These are phyloP conservation scores for Mariannaea sp. DNA, from an alignment of 2,329 filamentous ascomycete species.

Conservation along the genomic window DNA sequence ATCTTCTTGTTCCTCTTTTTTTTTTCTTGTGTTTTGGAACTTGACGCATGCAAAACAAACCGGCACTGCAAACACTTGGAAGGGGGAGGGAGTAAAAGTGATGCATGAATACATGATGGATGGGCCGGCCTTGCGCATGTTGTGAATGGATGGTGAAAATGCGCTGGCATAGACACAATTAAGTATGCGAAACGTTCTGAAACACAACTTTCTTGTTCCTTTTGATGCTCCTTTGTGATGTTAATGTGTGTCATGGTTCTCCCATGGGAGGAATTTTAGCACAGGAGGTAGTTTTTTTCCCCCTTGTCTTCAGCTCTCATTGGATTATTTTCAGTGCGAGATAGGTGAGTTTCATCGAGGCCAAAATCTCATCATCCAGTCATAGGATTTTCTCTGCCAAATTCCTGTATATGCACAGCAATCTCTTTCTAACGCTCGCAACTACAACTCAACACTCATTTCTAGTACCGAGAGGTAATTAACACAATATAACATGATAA, in stretches of 20 bases:
- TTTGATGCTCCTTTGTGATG: neutral
- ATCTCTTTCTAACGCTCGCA: too few species aligned
- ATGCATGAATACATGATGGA: conserved; percentile 5
- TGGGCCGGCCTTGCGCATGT: conserved; percentile 8
- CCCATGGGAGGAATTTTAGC: too few species aligned
- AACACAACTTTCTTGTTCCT: neutral
- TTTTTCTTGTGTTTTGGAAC: conserved; percentile 8
- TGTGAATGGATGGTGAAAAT: conserved; percentile 15
- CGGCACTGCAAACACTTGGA: conserved; percentile 19
- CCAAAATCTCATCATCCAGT: too few species aligned
- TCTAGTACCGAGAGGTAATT: too few species aligned
- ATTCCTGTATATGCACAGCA: too few species aligned
- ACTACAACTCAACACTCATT: too few species aligned
- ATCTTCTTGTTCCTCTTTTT: neutral
- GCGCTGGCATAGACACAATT: conserved; percentile 11
- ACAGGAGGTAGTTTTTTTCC: too few species aligned
- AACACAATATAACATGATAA: conserved; percentile 17
- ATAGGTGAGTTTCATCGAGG: too few species aligned
- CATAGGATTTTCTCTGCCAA: too few species aligned
- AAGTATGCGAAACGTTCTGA: conserved; percentile 14
- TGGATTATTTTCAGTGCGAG: too few species aligned
- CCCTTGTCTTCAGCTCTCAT: too few species aligned
- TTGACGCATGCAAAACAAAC: conserved; percentile 7
- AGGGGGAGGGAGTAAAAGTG: too few species aligned
- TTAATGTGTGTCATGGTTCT: neutral